These are phyloP conservation scores for Medicago arabica DNA, from an alignment of 306 rosid species.

Conservation along the genomic window DNA sequence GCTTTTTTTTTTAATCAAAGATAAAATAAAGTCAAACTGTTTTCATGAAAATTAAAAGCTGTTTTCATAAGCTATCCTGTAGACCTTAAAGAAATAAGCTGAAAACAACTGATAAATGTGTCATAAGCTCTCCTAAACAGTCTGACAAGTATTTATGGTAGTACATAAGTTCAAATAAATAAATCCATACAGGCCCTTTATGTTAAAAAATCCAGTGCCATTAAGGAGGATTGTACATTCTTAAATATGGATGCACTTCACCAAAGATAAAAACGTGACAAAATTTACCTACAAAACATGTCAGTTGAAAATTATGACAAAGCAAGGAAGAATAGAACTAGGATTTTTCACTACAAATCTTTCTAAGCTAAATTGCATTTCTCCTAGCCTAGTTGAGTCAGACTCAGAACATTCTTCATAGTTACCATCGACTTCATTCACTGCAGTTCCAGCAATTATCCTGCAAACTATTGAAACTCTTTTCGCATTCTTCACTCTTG, in stretches of 20 bases:
- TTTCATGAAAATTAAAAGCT: background rate
- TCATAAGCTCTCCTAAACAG: too few relatives aligned
- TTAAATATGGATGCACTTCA: background rate
- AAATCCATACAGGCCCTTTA: background rate
- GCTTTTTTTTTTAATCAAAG: too few relatives aligned
- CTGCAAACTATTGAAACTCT: constrained; percentile 74
- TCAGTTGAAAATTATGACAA: constrained; percentile 66
- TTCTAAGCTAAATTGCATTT: constrained; percentile 49
- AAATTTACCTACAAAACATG: constrained; percentile 13
- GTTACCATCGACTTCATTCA: constrained; percentile 40
- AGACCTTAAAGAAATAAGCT: background rate
- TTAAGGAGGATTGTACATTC: constrained; percentile 25
- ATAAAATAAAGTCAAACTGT: background rate
- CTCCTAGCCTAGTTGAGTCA: constrained; percentile 38
- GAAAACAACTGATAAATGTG: background rate
- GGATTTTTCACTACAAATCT: constrained; percentile 54
- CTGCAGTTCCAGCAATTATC: constrained; percentile 66
- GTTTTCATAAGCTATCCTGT: background rate
- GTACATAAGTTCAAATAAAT: background rate
- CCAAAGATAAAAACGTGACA: background rate
- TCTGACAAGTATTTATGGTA: background rate
- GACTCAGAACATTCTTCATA: constrained; percentile 39
- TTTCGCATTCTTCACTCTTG: constrained; percentile 49
- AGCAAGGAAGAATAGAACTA: constrained; percentile 77
- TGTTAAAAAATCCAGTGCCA: background rate